These are phyloP conservation scores for Monarda citriodora DNA, from an alignment of 305 asterid species.

Conservation along the genomic window DNA sequence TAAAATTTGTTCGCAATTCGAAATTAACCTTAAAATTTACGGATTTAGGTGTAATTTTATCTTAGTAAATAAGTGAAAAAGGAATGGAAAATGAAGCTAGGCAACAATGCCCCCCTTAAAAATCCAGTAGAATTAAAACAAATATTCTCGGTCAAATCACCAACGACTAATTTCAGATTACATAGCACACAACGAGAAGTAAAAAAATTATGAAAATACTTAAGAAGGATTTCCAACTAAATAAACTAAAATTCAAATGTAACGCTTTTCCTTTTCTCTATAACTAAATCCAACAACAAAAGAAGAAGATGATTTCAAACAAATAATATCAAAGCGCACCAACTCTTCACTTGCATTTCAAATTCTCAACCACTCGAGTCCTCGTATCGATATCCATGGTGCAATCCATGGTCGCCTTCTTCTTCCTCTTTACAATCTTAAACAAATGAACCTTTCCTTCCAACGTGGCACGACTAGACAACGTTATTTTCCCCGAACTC, in stretches of 20 bases:
- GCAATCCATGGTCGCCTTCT: constrained; percentile 27
- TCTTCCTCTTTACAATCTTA: constrained; percentile 24
- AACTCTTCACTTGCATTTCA: constrained; percentile 18
- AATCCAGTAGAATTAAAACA: too few relatives aligned
- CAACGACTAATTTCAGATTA: too few relatives aligned
- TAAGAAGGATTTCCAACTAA: not conserved
- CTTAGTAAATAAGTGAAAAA: too few relatives aligned
- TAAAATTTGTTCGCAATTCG: too few relatives aligned
- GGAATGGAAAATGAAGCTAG: too few relatives aligned
- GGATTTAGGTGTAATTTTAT: too few relatives aligned
- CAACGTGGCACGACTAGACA: constrained; percentile 22
- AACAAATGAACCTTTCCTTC: constrained; percentile 22
- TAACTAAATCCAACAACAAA: not conserved
- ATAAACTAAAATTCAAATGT: not conserved
- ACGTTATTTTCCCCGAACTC: constrained; percentile 22
- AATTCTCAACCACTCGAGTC: constrained; percentile 19
- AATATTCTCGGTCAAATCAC: too few relatives aligned
- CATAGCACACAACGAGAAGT: not conserved
- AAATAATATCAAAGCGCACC: not conserved
- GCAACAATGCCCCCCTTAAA: too few relatives aligned
- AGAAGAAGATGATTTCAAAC: not conserved
- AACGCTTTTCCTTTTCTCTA: too few relatives aligned
- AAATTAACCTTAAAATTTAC: too few relatives aligned
- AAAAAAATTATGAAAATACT: too few relatives aligned
- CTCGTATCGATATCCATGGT: constrained; percentile 24